A percentile compares a stretch with the other conserved stretches of the same genome.
Evolutionary conservation across 495 filamentous ascomycete genomes (phyloP).

Genomic region (Aspergillus sclerotiicarbonarius): DNA sequence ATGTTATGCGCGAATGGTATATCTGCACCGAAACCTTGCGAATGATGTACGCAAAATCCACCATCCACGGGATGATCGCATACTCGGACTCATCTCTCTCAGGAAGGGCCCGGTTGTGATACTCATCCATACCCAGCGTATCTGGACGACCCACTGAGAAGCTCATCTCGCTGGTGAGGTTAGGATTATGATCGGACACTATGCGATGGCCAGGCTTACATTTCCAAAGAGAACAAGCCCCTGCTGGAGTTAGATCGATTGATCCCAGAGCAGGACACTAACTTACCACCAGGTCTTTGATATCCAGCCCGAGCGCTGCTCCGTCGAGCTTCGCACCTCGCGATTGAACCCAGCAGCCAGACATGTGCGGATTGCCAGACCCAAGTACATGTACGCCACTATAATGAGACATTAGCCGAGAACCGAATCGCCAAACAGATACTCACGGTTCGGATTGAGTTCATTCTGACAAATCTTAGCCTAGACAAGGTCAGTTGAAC

Average conservation of each 20-base stretch:
- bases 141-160: constrained; percentile 43
- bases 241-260: constrained; percentile 16
- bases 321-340: constrained; percentile 32
- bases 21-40: constrained; percentile 43
- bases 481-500: constrained; percentile 17
- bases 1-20: constrained; percentile 39
- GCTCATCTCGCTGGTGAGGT: constrained; percentile 36
- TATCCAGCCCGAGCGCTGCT: constrained; percentile 38
- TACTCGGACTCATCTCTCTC: constrained; percentile 38
- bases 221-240: constrained; percentile 43
- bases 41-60: constrained; percentile 41
- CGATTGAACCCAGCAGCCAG: constrained; percentile 43
- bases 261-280: not conserved
- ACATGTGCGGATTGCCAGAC: constrained; percentile 40
- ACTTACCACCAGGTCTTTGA: constrained; percentile 47
- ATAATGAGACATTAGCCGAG: constrained; percentile 5
- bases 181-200: not conserved
- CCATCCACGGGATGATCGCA: constrained; percentile 44
- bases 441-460: constrained; percentile 40
- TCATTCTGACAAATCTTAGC: constrained; percentile 46
- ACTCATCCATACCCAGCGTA: constrained; percentile 45
- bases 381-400: constrained; percentile 49
- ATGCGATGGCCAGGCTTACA: constrained; percentile 21
- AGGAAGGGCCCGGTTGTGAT: constrained; percentile 40
- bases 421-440: not conserved